Evolutionary conservation across 768 basidiomycete species (phyloP).

Genomic region (Coprinopsis marcescibilis): DNA sequence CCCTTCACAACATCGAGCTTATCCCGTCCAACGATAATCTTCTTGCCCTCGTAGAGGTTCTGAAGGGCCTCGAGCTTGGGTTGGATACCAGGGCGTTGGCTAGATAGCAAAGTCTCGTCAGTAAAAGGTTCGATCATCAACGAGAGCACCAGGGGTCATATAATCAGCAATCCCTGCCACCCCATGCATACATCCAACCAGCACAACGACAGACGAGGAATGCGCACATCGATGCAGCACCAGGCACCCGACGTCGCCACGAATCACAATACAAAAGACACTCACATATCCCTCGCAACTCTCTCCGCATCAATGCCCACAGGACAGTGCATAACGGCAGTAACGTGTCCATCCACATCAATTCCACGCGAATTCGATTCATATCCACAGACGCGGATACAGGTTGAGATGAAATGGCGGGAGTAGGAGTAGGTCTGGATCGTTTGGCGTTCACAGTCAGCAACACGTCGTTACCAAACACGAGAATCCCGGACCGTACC

Average conservation of each 20-base stretch:
- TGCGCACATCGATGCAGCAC: too few relatives aligned
- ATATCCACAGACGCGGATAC: conserved; percentile 94
- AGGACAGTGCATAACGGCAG: conserved; percentile 82
- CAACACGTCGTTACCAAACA: conserved; percentile 1
- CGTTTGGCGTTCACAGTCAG: not conserved
- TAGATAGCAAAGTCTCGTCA: conserved; percentile 20
- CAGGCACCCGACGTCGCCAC: too few relatives aligned
- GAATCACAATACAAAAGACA: conserved; percentile 13
- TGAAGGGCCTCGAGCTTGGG: conserved; percentile 88
- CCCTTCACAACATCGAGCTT: conserved; percentile 99
- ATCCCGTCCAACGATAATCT: conserved; percentile 96
- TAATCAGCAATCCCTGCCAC: too few relatives aligned
- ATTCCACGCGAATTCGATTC: conserved; percentile 71
- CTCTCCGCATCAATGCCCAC: conserved; percentile 94
- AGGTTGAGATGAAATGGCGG: conserved; percentile 91
- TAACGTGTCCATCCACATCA: conserved; percentile 83
- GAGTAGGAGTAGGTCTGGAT: conserved; percentile 85
- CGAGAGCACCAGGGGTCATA: too few relatives aligned
- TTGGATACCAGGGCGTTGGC: conserved; percentile 70
- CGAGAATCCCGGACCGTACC: conserved; percentile 24
- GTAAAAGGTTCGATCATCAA: not conserved
- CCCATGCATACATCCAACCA: too few relatives aligned
- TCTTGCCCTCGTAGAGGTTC: conserved; percentile 88
- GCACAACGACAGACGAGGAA: too few relatives aligned
- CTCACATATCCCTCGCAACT: conserved; percentile 74